Base-by-base conservation (phyloP, 768 basidiomycete genomes). In the Tulasnella sp. region DNA sequence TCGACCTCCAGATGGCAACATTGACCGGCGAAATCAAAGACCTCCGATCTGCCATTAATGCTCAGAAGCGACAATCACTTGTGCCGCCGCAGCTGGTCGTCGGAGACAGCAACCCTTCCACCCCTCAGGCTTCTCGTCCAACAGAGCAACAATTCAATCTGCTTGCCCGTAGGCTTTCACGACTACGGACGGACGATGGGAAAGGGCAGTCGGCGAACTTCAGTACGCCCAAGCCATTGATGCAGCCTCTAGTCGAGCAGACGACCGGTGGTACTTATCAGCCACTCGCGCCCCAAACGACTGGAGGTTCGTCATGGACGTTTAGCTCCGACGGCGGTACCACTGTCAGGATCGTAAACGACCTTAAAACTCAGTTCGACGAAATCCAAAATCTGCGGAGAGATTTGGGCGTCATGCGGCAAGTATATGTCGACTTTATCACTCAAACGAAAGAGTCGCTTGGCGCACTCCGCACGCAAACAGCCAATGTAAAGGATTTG, bases 341-440 rank as follows among this genome's bases (percentile, higher is more conserved):
- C 80, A 89, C 92, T 15, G 86, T 81, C 52, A 90, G 92, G 0
- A 89, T 96, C 64, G 91, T 94, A 15, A 84, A 85, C 9, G 94
- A 97, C 81, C 87, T 99, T 77, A 92, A 93, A 83, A 92, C 91
- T 3, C 96, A 99, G 81, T 95, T 96, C 81, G 94, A 97, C 82
- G 96, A 97, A 81, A 91, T 99, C 17, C 95, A 96, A 82, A 93
- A 93, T 80, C 86, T 99, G 25, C 91, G 97, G 15, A 90, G 96
- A 0, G 97, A 99, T 81, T 86, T 99, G 8, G 96, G 93, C 0
- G 88, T 93, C 80, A 94, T 97, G 90, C 89, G 96, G 3, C 97
- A 99, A 84, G 85, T 97, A 36, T 98, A 99, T 83, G 91, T 91
- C 38, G 94, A 97, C 79, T 99, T 98, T 82, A 91, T 95, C 87